Conservation (phyloP, 768 basidiomycete species). For the Mycena galericulata region DNA sequence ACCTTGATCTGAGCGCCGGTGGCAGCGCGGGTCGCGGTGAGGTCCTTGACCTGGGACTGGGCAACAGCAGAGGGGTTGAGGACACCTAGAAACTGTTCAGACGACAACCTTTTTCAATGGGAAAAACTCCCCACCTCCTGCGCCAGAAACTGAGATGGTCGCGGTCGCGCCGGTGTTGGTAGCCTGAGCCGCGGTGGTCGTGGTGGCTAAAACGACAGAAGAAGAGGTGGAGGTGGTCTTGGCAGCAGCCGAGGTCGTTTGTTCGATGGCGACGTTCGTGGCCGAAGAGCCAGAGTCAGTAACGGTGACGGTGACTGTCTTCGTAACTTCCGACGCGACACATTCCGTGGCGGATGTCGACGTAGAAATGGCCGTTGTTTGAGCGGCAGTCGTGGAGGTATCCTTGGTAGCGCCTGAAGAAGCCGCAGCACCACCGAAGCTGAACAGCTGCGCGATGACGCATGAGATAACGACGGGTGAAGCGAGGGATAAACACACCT, state of each 20-base stretch:
- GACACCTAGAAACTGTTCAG: not conserved
- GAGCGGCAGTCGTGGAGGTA: not conserved
- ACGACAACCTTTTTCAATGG: too few species aligned
- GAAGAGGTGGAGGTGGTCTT: not conserved
- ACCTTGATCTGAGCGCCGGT: conserved; percentile 43
- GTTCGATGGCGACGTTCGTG: not conserved
- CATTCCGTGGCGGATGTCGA: conserved; percentile 6
- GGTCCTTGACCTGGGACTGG: conserved; percentile 37
- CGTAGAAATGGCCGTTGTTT: conserved; percentile 9
- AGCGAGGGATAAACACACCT: conserved; percentile 14
- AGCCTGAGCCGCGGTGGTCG: not conserved
- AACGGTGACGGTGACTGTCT: conserved; percentile 26
- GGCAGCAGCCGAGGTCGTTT: not conserved
- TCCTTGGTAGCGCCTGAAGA: not conserved
- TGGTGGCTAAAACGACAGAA: not conserved
- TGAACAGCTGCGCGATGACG: conserved; percentile 31
- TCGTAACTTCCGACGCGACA: not conserved
- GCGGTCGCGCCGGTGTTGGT: not conserved
- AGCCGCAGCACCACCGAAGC: conserved; percentile 28
- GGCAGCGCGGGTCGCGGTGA: conserved; percentile 44
- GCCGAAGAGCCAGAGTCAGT: not conserved
- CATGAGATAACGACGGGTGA: not conserved
- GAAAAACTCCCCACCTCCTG: conserved; percentile 13
- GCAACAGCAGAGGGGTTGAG: conserved; percentile 37
- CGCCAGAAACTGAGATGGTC: conserved; percentile 28